phyloP scores from a whole-genome alignment of 768 basidiomycete genomes.

The Artomyces pyxidatus region DNA sequence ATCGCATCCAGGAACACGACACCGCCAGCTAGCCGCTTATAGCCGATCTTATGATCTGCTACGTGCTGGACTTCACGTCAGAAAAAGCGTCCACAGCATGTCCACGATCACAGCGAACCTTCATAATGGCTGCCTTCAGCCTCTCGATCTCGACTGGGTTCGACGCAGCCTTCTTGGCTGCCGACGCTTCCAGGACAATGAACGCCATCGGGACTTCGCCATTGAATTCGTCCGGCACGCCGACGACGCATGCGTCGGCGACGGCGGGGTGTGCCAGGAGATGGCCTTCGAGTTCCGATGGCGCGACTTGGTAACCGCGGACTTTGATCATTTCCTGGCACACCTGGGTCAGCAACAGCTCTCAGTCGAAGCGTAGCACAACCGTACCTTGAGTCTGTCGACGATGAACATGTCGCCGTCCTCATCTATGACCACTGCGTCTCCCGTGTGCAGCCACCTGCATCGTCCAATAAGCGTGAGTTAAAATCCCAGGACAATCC shows the following conservation, averaged over 20 bases:
- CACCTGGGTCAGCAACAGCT: constrained; percentile 16
- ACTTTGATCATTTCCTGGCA: constrained; percentile 61
- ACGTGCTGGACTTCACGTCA: constrained; percentile 19
- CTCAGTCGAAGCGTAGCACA: neutral
- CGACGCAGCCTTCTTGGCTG: constrained; percentile 2
- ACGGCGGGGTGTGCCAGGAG: constrained; percentile 54
- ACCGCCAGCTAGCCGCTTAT: constrained; percentile 32
- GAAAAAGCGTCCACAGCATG: neutral
- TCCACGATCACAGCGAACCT: constrained; percentile 2
- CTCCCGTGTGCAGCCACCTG: constrained; percentile 65
- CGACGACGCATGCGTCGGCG: constrained; percentile 56
- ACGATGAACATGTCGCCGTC: constrained; percentile 52
- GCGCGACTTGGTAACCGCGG: constrained; percentile 66
- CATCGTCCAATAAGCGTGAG: neutral
- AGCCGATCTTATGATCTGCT: constrained; percentile 23
- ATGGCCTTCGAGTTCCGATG: constrained; percentile 67
- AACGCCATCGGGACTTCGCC: constrained; percentile 70
- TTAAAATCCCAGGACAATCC: neutral
- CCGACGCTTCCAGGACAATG: constrained; percentile 36
- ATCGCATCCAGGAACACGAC: constrained; percentile 29
- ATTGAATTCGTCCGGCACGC: constrained; percentile 58
- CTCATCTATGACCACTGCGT: constrained; percentile 47
- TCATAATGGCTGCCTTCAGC: constrained; percentile 10
- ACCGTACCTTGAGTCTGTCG: constrained; percentile 53
- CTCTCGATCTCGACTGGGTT: constrained; percentile 1